Base-by-base conservation (phyloP, 495 filamentous ascomycete genomes). In the Chaetomium cochliodes region DNA sequence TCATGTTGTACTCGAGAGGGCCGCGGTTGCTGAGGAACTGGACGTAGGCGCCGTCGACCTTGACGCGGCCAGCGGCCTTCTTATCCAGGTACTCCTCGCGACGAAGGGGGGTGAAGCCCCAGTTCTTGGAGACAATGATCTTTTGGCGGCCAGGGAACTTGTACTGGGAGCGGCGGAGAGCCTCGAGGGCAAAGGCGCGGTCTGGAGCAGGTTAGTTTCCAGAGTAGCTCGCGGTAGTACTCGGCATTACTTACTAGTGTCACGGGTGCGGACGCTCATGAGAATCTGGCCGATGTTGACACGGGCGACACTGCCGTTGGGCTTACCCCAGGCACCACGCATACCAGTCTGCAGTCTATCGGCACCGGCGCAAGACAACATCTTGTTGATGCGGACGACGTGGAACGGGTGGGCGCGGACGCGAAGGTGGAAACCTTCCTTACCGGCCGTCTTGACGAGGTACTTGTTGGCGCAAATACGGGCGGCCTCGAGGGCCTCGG, bases 111-210 rank as follows among this genome's bases (percentile, higher is more conserved):
- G 94, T 98, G 90, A 98, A 98, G 68, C 94, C 94, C 94, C 94
- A 98, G 85, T 97, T 97, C 90, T 98, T 98, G 84, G 88, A 92
- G 82, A 97, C 88, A 76, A 98, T 96, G 83, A 98, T 96, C 92
- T 98, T 98, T 88, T 98, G 94, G 82, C 94, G 93, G 80, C 94
- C 94, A 67, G 94, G 94, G 90, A 98, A 98, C 90, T 98, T 98
- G 89, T 98, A 98, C 87, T 96, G 94, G 67, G 91, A 93, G 78
- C 94, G 90, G 78, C 94, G 91, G 79, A 98, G 89, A 80, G 94
- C 94, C 87, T 98, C 94, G 78, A 98, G 92, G 80, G 94, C 94
- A 73, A 87, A 86, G 65, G 89, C 89, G 69, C 91, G 91, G 86
- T 96, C 85, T 88, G 73, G 30, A 33, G 0, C 2, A 2, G 9